Evolutionary conservation across 179 eudicot species (phyloP).

Genomic region (Gypsophila paniculata): DNA sequence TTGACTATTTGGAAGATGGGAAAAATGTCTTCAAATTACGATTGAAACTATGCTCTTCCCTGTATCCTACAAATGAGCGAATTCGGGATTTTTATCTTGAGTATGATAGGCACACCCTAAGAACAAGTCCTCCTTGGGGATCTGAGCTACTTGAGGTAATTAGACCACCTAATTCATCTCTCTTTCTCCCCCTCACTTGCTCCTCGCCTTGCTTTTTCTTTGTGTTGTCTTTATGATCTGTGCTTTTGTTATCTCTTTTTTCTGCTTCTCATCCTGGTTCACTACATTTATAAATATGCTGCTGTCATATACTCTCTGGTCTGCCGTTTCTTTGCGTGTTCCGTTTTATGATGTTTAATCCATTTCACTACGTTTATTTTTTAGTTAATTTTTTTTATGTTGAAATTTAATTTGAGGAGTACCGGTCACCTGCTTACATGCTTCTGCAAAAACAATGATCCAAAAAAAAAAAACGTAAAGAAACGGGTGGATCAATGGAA

Average conservation of each 20-base stretch:
- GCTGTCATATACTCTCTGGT: neutral
- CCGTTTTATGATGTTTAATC: too few species aligned
- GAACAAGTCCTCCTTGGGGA: constrained; percentile 99
- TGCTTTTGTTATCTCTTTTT: neutral
- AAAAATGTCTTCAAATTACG: constrained; percentile 81
- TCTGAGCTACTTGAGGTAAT: constrained; percentile 98
- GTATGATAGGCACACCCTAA: constrained; percentile 92
- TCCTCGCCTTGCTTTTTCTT: too few species aligned
- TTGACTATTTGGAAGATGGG: constrained; percentile 96
- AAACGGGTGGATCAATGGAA: too few species aligned
- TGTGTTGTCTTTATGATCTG: neutral
- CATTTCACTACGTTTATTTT: too few species aligned
- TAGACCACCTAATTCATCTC: neutral
- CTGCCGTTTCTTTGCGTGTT: neutral
- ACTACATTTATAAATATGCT: neutral
- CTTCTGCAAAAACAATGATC: too few species aligned
- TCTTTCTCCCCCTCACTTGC: too few species aligned
- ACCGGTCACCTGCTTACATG: too few species aligned
- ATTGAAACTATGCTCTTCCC: constrained; percentile 80
- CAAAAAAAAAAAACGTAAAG: too few species aligned
- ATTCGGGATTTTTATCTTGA: constrained; percentile 96
- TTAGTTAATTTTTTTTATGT: too few species aligned
- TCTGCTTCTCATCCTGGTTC: neutral
- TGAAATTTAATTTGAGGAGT: too few species aligned
- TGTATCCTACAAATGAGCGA: constrained; percentile 89